phyloP scores from a whole-genome alignment of 345 rosid species.

The Odontarrhena argentea region DNA sequence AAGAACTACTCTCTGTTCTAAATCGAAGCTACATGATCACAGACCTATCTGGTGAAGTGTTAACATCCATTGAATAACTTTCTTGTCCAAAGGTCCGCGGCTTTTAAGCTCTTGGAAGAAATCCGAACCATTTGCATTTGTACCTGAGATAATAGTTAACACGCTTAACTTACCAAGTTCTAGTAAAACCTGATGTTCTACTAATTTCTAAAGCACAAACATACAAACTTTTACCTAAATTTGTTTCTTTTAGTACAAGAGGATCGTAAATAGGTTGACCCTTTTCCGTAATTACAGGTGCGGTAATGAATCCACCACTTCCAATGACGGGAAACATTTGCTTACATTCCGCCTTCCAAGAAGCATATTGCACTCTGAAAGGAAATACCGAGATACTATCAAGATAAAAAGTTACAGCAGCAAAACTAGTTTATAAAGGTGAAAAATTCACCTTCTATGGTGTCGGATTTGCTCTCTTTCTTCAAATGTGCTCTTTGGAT shows the following conservation, averaged over 20 bases:
- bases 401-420: slow-evolving; percentile 9
- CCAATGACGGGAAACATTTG: slow-evolving; percentile 80
- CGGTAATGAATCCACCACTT: slow-evolving; percentile 83
- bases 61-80: slow-evolving; percentile 84
- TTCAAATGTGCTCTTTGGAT: slow-evolving; percentile 81
- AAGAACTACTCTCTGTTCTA: neutral
- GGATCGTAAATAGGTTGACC: slow-evolving; percentile 87
- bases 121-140: slow-evolving; percentile 43
- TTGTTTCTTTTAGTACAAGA: slow-evolving; percentile 70
- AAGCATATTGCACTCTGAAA: slow-evolving; percentile 69
- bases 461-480: slow-evolving; percentile 82
- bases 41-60: slow-evolving; percentile 95
- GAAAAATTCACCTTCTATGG: slow-evolving; percentile 64
- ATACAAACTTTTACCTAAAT: slow-evolving; percentile 44
- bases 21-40: slow-evolving; percentile 26
- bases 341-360: slow-evolving; percentile 81
- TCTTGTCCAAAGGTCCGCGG: slow-evolving; percentile 69
- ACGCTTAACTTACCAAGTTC: slow-evolving; percentile 22
- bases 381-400: neutral
- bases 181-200: slow-evolving; percentile 1
- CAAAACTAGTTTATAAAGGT: slow-evolving; percentile 2
- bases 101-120: slow-evolving; percentile 55
- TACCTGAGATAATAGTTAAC: slow-evolving; percentile 16
- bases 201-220: slow-evolving; percentile 32
- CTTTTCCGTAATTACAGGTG: slow-evolving; percentile 84